Evolutionary conservation across 2,329 filamentous ascomycete genomes (phyloP).

Genomic region (Cercospora citrullina): DNA sequence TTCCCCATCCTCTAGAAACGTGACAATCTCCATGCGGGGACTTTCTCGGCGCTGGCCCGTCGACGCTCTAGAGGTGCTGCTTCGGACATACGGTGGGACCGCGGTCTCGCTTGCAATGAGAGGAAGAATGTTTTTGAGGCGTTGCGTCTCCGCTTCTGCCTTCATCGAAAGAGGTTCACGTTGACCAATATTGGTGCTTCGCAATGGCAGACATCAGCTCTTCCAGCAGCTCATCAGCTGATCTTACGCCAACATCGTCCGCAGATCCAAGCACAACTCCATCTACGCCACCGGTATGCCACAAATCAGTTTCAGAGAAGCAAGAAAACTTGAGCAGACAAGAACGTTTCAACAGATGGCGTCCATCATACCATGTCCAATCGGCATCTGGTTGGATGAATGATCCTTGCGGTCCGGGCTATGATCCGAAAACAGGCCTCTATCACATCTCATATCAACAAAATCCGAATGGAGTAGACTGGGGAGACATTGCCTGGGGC

Average conservation of each 20-base stretch:
- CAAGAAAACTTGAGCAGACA: slow-evolving; percentile 10
- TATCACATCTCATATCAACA: slow-evolving; percentile 50
- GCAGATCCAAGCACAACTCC: slow-evolving; percentile 7
- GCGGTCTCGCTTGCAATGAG: slow-evolving; percentile 2
- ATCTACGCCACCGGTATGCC: slow-evolving; percentile 2
- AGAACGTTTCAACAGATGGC: slow-evolving; percentile 25
- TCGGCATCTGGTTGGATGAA: slow-evolving; percentile 47
- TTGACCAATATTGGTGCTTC: background rate
- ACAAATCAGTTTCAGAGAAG: background rate
- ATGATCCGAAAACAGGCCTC: slow-evolving; percentile 42
- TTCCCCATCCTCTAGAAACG: background rate
- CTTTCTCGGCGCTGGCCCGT: slow-evolving; percentile 1
- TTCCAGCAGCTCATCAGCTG: slow-evolving; percentile 12
- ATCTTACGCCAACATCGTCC: slow-evolving; percentile 11
- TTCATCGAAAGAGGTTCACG: background rate
- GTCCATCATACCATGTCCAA: slow-evolving; percentile 41
- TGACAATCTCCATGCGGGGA: slow-evolving; percentile 5
- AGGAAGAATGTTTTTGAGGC: background rate
- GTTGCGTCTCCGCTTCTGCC: background rate
- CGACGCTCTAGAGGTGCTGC: background rate
- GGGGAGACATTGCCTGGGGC: slow-evolving; percentile 48
- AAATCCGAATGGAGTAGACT: slow-evolving; percentile 45
- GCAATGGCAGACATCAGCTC: slow-evolving; percentile 13
- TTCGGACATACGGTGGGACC: slow-evolving; percentile 8
- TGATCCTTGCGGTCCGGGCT: slow-evolving; percentile 47